Evolutionary conservation across 139 green algal genomes (phyloP), one percentile per base, ranked within the genome.

Genomic region (Bryopsis sp.): DNA sequence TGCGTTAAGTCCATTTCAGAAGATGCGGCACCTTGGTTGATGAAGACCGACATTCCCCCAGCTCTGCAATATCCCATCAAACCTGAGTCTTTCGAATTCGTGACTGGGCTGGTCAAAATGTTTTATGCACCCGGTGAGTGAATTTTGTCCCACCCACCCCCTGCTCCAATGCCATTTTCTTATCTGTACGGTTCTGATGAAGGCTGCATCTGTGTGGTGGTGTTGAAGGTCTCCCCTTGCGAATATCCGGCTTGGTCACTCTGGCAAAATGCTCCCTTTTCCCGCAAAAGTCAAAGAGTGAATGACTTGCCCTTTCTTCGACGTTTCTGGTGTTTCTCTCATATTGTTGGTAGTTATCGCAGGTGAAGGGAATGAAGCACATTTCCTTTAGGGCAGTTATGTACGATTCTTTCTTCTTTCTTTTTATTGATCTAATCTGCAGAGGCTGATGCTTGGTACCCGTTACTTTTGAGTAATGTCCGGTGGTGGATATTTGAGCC

Each of bases 41-140:
- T 98, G 78, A 83, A 79, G 24, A 96, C 89, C 24, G 73, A 81
- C 79, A 95, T 98, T 62, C 93, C 93, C 2, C 88, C 86, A 3
- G 79, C 91, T 2, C 84, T 94, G 79, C 88, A 92, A 74, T 92
- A 91, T 70, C 90, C 88, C 1, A 71, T 86, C 29, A 62, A 77
- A 74, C 34, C 31, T 37, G 3, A 71, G 24, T 85, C 83, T 31
- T 87, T 91, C 6, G 71, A 74, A 2, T 97, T 97, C 80, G 85
- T 85, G 29, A 77, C 67, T 5, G 68, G 71, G 1, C 82, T 97
- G 6, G 81, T 92, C 1, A 78, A 77, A 39, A 93, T 97, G 86
- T 97, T 97, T 78, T 96, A 95, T 72, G 48, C 39, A 22, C 39
- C 39, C 48, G 62, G 62, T 57, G 43, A 43, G 8, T 11, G 15